Percentiles rank a stretch among this genome's conserved stretches.
Conservation (phyloP, 164 flowering plant species). For the Kalanchoe fedtschenkoi region DNA sequence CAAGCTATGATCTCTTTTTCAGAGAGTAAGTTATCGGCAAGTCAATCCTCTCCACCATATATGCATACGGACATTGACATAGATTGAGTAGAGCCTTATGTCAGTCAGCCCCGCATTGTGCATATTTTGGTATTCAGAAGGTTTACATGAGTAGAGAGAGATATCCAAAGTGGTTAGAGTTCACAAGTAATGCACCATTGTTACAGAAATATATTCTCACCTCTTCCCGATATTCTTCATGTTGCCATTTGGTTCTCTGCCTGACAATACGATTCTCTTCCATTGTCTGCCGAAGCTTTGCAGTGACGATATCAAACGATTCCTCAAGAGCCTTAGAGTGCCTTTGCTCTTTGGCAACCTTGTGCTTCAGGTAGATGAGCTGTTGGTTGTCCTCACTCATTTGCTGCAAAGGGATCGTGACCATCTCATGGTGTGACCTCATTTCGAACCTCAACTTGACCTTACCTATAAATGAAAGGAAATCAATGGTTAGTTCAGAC, state of each 20-base stretch:
- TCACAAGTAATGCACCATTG: neutral
- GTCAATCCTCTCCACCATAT: neutral
- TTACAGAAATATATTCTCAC: constrained; percentile 18
- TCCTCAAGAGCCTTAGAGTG: constrained; percentile 43
- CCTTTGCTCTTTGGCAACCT: constrained; percentile 30
- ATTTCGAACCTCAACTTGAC: constrained; percentile 62
- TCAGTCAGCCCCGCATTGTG: neutral
- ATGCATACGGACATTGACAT: neutral
- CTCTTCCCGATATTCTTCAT: constrained; percentile 74
- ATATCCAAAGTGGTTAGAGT: too few relatives aligned
- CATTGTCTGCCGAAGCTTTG: constrained; percentile 43
- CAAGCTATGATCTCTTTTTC: neutral
- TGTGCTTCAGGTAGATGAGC: constrained; percentile 44
- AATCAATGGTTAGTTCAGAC: neutral
- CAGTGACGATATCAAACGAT: constrained; percentile 31
- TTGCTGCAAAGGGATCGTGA: constrained; percentile 49
- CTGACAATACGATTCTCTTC: constrained; percentile 53
- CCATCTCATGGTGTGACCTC: constrained; percentile 71
- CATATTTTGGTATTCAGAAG: neutral
- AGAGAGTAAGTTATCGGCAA: too few relatives aligned
- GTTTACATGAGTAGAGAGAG: neutral
- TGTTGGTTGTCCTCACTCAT: constrained; percentile 81
- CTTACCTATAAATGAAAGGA: constrained; percentile 35
- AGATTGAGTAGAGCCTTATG: neutral
- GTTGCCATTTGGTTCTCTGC: constrained; percentile 48